Conservation (phyloP, 2,329 filamentous ascomycete genomes). For the Hypoxylon sp. region DNA sequence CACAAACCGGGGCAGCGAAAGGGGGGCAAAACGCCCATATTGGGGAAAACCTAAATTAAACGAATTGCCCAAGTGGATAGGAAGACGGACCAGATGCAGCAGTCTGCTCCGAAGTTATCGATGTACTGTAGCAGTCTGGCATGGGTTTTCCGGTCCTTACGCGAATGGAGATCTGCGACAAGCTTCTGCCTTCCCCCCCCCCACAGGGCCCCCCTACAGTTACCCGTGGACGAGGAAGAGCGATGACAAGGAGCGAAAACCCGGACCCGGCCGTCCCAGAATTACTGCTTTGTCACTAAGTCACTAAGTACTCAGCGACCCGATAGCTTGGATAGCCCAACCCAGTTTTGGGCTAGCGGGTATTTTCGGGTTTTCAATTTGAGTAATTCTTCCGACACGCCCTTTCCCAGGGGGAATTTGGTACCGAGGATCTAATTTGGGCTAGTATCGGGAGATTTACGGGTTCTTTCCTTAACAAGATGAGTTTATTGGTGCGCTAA, state of each 20-base stretch:
- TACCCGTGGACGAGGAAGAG: not conserved
- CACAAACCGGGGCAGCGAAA: conserved; percentile 16
- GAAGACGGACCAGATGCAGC: conserved; percentile 30
- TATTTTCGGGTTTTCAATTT: conserved; percentile 23
- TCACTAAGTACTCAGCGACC: conserved; percentile 19
- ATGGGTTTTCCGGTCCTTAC: conserved; percentile 11
- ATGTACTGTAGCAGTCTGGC: conserved; percentile 6
- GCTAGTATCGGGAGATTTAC: conserved; percentile 16
- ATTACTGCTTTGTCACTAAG: not conserved
- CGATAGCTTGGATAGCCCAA: conserved; percentile 41
- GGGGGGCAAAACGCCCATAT: conserved; percentile 19
- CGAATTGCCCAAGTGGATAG: conserved; percentile 26
- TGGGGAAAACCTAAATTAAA: conserved; percentile 27
- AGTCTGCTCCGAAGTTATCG: conserved; percentile 34
- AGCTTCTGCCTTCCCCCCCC: conserved; percentile 25
- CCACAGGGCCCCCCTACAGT: not conserved
- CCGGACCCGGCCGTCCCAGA: conserved; percentile 27
- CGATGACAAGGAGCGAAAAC: conserved; percentile 6
- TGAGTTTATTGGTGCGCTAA: not conserved
- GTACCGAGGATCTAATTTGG: conserved; percentile 23
- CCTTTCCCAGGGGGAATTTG: conserved; percentile 5
- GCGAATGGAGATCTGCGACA: conserved; percentile 32
- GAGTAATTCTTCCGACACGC: conserved; percentile 26
- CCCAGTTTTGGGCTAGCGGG: conserved; percentile 34
- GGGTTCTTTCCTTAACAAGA: not conserved